Base-by-base conservation (phyloP, 345 rosid species). In the Rubroshorea leprosula region DNA sequence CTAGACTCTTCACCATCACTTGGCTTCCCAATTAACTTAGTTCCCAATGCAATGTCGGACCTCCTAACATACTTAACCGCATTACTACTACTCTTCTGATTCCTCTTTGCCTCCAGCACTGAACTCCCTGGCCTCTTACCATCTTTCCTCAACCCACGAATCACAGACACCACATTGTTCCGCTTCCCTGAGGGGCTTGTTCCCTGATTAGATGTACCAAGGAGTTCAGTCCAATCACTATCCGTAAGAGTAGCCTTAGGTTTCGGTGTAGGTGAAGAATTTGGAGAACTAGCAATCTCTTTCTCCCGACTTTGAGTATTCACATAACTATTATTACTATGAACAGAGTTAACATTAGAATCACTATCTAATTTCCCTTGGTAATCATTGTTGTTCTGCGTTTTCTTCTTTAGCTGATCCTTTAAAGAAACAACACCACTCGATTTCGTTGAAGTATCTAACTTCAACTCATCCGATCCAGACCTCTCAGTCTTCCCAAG, bases 211-310 rank as follows among this genome's bases (percentile, higher is more conserved):
- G 89, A 84, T n/a, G 78, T 57, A 57, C 86, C 64, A 69, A 89
- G 77, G 35, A 92, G 72, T 59, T 86, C 80, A 24, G 98, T 89
- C 97, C 98, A 92, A 63, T 89, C 98, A 71, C 73, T 78, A 52
- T 92, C 98, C 62, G 81, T 83, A 24, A 81, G 81, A 14, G 78
- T 53, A 11, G 87, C 58, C 60, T 67, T 81, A 1, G 76, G 74
- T 51, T 72, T 76, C 0, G 74, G 45, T 31, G 67, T 76, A 0
- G 74, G 45, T 31, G 67, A 27, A 62, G 54, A 29, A 45, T 58
- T 63, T 0, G 70, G 35, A 53, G 51, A 44, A 58, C 60, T 64
- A 4, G 47, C 45, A 68, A 58, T 51, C 67, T 72, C 85, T 39
- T 64, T 72, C 27, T 65, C 73, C 55, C 61, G 66, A 64, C 53